A percentile compares a stretch with the other conserved stretches of the same genome.
phyloP scores from a whole-genome alignment of 352 stramenopile genomes.

The Nothophytophthora sp. region DNA sequence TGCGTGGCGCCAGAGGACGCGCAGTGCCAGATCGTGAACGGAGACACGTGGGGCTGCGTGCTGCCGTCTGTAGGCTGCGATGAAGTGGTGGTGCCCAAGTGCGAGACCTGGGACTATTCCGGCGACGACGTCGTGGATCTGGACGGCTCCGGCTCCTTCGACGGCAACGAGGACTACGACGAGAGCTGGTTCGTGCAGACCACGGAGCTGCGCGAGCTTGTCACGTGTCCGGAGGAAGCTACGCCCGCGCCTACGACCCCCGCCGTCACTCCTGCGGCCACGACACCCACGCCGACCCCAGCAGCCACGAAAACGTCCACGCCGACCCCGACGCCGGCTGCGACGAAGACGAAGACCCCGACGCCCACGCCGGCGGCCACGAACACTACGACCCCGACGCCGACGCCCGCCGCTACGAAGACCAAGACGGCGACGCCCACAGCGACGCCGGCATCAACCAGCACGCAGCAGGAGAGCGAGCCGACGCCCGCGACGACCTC shows the following conservation, averaged over 20 bases:
- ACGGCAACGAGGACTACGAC: slow-evolving; percentile 31
- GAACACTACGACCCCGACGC: slow-evolving; percentile 7
- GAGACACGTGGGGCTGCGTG: slow-evolving; percentile 43
- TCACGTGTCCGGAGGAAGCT: slow-evolving; percentile 28
- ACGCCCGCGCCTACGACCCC: slow-evolving; percentile 31
- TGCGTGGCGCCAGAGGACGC: slow-evolving; percentile 44
- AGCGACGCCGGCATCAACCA: slow-evolving; percentile 20
- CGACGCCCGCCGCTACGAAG: slow-evolving; percentile 9
- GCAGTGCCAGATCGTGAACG: slow-evolving; percentile 33
- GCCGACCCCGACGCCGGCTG: slow-evolving; percentile 3
- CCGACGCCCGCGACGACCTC: slow-evolving; percentile 18
- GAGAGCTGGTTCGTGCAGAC: slow-evolving; percentile 42
- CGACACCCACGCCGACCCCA: slow-evolving; percentile 10
- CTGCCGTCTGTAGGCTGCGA: slow-evolving; percentile 38
- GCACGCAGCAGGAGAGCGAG: neutral
- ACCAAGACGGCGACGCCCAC: slow-evolving; percentile 3
- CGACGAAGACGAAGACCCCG: neutral
- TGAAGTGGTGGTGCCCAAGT: slow-evolving; percentile 13
- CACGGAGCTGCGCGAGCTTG: slow-evolving; percentile 26
- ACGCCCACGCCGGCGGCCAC: slow-evolving; percentile 16
- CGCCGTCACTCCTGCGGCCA: slow-evolving; percentile 12
- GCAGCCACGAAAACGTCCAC: slow-evolving; percentile 5
- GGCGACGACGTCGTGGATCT: slow-evolving; percentile 24
- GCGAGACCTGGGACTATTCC: slow-evolving; percentile 31
- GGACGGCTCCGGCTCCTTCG: slow-evolving; percentile 20